Evolutionary conservation across 306 rosid genomes (phyloP).

Genomic region (Lotus japonicus): DNA sequence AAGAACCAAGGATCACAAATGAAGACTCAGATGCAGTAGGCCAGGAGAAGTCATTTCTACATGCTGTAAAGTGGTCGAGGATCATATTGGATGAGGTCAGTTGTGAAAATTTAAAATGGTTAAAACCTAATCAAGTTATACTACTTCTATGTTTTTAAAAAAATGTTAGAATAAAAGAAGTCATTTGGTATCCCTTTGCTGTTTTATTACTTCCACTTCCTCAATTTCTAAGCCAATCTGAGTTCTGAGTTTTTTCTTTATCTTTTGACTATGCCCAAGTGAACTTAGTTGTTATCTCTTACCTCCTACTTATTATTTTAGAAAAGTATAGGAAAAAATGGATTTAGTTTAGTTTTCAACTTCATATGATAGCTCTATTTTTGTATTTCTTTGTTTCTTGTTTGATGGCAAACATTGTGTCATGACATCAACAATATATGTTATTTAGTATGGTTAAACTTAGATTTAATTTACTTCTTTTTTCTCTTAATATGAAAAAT

Average conservation of each 20-base stretch:
- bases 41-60: constrained; percentile 45
- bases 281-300: neutral
- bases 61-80: constrained; percentile 76
- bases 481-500: neutral
- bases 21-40: constrained; percentile 14
- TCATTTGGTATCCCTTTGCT: neutral
- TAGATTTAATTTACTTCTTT: neutral
- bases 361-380: neutral
- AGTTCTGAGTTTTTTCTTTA: neutral
- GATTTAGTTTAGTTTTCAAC: neutral
- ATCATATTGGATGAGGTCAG: constrained; percentile 89
- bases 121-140: neutral
- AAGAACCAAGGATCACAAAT: neutral
- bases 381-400: neutral
- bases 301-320: constrained; percentile 3
- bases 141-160: neutral
- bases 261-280: neutral
- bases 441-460: neutral
- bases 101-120: constrained; percentile 9
- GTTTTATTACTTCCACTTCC: neutral
- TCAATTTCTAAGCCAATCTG: neutral
- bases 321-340: neutral
- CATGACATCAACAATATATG: neutral
- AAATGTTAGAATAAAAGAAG: too few species aligned
- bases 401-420: neutral